Evolutionary conservation across 257 asterid species (phyloP), one percentile per base, ranked within the genome.

Genomic region (Osmanthus fragrans): DNA sequence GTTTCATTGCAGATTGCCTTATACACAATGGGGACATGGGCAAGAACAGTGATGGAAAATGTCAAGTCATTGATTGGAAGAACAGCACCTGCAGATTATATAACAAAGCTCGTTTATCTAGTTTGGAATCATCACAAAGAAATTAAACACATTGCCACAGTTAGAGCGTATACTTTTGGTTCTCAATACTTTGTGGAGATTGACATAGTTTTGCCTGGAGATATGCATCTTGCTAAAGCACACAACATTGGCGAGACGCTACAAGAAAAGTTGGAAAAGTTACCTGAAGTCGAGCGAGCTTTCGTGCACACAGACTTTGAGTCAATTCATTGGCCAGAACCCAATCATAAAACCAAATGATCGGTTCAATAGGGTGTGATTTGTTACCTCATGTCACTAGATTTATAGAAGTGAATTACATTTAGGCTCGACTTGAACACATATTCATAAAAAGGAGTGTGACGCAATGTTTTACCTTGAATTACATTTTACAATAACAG

Each of bases 241-340:
- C 84, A 79, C 71, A 79, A 76, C 51, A 83, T 83, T 23, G 82
- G 87, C 0, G 84, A 83, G 49, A 80, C 84, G 16, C 47, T 83
- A 37, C 86, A 83, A 76, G 84, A 79, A 56, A 83, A 83, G 77
- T 45, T 83, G 29, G 84, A 83, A 63, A 79, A 72, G 33, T 78
- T 79, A 27, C 71, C 77, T 6, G 86, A 83, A 60, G 77, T 83
- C 1, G 86, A 83, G 76, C 60, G 86, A 60, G 86, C 84, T 76
- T 83, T 83, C 71, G 86, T 83, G 25, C 86, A 83, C 32, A 71
- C 74, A 1, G 86, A 83, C 71, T 83, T 79, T n/a, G 86, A 83
- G 77, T 76, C 68, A 25, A 75, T 83, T 72, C 86, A 80, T 69
- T 29, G 66, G 25, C 86, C 86, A 4, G 84, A 83, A 15, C 84